Conservation (phyloP, 192 early-diverging fungal genomes). For the Linnemannia zychae region DNA sequence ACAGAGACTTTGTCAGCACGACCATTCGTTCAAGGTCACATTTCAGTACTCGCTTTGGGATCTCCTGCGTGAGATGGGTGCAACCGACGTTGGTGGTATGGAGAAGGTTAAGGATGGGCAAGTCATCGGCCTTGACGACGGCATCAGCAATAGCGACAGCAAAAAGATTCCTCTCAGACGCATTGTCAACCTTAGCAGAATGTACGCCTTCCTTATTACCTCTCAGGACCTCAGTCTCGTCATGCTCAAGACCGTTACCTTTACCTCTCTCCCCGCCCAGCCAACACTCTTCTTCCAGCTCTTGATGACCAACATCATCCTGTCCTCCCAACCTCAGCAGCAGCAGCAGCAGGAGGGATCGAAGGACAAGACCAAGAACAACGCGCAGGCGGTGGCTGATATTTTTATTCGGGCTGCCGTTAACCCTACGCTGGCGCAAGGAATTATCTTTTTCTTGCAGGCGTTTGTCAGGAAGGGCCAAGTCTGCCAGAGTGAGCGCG, state of each 20-base stretch:
- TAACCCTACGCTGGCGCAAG: conserved; percentile 82
- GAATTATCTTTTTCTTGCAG: conserved; percentile 87
- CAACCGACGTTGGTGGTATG: conserved; percentile 83
- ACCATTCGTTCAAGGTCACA: conserved; percentile 89
- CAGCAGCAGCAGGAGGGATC: conserved; percentile 26
- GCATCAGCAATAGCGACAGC: conserved; percentile 23
- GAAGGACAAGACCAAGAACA: conserved; percentile 50
- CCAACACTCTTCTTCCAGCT: conserved; percentile 79
- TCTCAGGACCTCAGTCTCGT: conserved; percentile 79
- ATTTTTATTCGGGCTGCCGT: conserved; percentile 70
- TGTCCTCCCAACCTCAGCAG: conserved; percentile 63
- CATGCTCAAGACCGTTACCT: conserved; percentile 83
- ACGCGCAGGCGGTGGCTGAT: conserved; percentile 65
- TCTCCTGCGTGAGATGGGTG: conserved; percentile 87
- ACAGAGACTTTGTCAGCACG: conserved; percentile 80
- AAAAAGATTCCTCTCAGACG: conserved; percentile 74
- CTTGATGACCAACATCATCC: conserved; percentile 78
- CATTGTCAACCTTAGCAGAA: conserved; percentile 87
- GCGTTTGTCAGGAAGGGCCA: conserved; percentile 76
- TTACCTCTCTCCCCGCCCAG: conserved; percentile 74
- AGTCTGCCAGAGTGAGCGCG: conserved; percentile 72
- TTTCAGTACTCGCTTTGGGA: conserved; percentile 98
- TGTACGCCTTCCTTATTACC: conserved; percentile 86
- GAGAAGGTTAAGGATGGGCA: conserved; percentile 57
- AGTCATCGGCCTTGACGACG: conserved; percentile 54